These are phyloP conservation scores for Carallia pectinifolia DNA, from an alignment of 345 rosid species.

Conservation along the genomic window DNA sequence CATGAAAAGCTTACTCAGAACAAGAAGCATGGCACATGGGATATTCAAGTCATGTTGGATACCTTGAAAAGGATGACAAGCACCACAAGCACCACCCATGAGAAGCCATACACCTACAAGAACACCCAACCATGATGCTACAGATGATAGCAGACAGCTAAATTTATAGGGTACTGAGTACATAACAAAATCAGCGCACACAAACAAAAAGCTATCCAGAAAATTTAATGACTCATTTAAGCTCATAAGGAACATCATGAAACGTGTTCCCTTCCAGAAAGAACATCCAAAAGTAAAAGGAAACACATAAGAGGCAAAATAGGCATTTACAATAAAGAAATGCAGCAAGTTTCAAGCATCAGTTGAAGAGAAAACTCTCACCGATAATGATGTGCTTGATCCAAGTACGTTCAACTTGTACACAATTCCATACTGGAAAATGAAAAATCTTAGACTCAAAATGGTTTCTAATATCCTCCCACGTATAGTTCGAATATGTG, in stretches of 20 bases:
- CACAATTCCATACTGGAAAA: conserved; percentile 91
- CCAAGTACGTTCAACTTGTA: conserved; percentile 74
- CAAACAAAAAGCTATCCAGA: background rate
- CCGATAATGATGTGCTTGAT: conserved; percentile 60
- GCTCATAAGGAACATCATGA: background rate
- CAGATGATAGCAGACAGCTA: background rate
- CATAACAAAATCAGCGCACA: background rate
- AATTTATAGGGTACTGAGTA: background rate
- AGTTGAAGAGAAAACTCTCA: conserved; percentile 23
- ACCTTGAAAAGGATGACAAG: conserved; percentile 85
- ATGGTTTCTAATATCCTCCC: conserved; percentile 92
- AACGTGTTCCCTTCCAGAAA: background rate
- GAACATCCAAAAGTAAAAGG: background rate
- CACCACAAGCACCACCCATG: conserved; percentile 77
- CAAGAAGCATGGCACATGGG: background rate
- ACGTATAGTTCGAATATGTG: conserved; percentile 73
- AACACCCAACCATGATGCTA: conserved; percentile 1
- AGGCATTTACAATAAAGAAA: background rate
- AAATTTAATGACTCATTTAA: background rate
- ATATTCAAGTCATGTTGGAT: background rate
- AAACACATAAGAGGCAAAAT: background rate
- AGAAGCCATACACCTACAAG: conserved; percentile 73
- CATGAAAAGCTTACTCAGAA: background rate
- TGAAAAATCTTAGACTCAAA: conserved; percentile 77
- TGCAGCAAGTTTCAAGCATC: background rate